Evolutionary conservation across 2,329 filamentous ascomycete species (phyloP).

Genomic region (Cladosporium phlei): DNA sequence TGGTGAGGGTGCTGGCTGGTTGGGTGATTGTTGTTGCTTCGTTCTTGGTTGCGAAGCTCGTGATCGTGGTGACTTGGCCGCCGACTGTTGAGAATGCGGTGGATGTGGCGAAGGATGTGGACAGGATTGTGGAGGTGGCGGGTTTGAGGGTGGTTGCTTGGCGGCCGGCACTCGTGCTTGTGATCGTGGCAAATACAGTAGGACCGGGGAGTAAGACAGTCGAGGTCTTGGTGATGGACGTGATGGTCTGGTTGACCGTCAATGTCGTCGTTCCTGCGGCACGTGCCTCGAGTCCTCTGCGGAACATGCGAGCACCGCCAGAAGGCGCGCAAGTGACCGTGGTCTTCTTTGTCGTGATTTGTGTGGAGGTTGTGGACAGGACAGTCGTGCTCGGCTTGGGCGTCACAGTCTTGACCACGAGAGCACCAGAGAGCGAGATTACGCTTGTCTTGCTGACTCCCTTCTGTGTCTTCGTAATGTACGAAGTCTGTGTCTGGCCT

Average conservation of each 20-base stretch:
- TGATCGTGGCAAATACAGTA: conserved; percentile 23
- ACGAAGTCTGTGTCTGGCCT: conserved; percentile 21
- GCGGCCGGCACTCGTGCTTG: conserved; percentile 22
- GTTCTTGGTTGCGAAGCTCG: conserved; percentile 11
- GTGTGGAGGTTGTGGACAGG: conserved; percentile 23
- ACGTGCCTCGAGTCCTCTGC: conserved; percentile 16
- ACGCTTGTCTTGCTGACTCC: conserved; percentile 29
- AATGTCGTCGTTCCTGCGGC: conserved; percentile 24
- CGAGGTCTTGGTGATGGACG: conserved; percentile 22
- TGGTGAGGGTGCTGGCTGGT: conserved; percentile 13
- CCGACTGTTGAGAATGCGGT: conserved; percentile 18
- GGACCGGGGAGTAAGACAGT: conserved; percentile 13
- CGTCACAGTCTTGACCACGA: conserved; percentile 24
- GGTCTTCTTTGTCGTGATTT: conserved; percentile 29
- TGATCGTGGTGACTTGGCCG: conserved; percentile 21
- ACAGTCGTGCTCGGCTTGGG: conserved; percentile 22
- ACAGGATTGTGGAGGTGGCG: conserved; percentile 21
- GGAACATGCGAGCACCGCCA: conserved; percentile 17
- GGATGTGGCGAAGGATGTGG: conserved; percentile 17
- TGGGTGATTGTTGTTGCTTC: conserved; percentile 7
- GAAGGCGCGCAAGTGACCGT: conserved; percentile 30
- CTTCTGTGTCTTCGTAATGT: conserved; percentile 25
- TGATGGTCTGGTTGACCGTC: conserved; percentile 26
- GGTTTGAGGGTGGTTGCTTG: conserved; percentile 24
- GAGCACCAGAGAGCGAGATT: conserved; percentile 18